These are phyloP conservation scores for Staphylotrichum longicolle DNA, from an alignment of 495 filamentous ascomycete genomes.

Conservation along the genomic window DNA sequence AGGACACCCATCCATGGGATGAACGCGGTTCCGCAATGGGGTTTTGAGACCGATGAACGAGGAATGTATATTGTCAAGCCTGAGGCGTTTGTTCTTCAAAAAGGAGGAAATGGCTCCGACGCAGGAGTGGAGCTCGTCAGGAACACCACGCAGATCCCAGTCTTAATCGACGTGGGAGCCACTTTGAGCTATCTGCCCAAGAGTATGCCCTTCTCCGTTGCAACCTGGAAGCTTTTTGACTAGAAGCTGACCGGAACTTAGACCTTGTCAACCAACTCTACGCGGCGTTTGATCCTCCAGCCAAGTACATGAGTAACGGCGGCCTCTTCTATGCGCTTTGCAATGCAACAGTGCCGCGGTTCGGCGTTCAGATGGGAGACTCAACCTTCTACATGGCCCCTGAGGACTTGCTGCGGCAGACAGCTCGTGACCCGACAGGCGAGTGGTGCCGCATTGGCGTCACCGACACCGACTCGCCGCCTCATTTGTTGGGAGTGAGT, in stretches of 20 bases:
- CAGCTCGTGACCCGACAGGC: slow-evolving; percentile 35
- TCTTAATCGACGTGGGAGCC: slow-evolving; percentile 44
- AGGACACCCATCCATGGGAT: slow-evolving; percentile 34
- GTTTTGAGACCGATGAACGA: slow-evolving; percentile 27
- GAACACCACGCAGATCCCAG: slow-evolving; percentile 36
- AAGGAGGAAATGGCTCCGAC: slow-evolving; percentile 2
- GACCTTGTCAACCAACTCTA: slow-evolving; percentile 49
- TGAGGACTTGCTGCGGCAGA: slow-evolving; percentile 52
- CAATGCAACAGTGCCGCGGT: slow-evolving; percentile 52
- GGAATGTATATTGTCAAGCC: slow-evolving; percentile 37
- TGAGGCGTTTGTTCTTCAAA: slow-evolving; percentile 30
- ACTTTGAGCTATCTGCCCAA: slow-evolving; percentile 39
- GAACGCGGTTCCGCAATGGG: slow-evolving; percentile 24
- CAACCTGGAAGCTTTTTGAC: neutral
- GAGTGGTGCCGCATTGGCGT: slow-evolving; percentile 48
- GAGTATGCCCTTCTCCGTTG: slow-evolving; percentile 15
- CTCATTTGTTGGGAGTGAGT: slow-evolving; percentile 56
- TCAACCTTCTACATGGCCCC: slow-evolving; percentile 53
- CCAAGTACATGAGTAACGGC: slow-evolving; percentile 38
- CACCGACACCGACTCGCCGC: slow-evolving; percentile 36
- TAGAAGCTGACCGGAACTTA: neutral
- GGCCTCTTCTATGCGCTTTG: slow-evolving; percentile 54
- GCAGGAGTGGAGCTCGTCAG: slow-evolving; percentile 1
- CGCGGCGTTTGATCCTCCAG: slow-evolving; percentile 51
- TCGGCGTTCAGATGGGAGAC: slow-evolving; percentile 52